phyloP scores from a whole-genome alignment of 371 early-diverging fungal genomes.

The Nematocida major region DNA sequence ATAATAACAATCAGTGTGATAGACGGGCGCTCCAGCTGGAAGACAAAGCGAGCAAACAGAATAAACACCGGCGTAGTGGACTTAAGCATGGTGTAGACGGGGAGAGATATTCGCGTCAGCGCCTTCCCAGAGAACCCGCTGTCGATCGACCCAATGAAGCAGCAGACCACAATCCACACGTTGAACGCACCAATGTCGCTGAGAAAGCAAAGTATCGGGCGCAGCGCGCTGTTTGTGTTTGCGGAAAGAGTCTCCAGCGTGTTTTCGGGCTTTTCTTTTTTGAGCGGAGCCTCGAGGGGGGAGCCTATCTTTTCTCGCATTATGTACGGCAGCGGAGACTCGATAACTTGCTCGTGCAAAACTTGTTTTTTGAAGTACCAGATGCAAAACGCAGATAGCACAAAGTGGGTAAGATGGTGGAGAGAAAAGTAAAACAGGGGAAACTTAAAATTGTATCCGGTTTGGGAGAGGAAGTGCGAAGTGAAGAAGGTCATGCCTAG shows the following conservation, averaged over 20 bases:
- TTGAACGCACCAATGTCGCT: conserved; percentile 36
- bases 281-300: not conserved
- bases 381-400: conserved; percentile 30
- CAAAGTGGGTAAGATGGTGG: conserved; percentile 61
- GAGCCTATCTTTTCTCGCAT: conserved; percentile 19
- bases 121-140: conserved; percentile 60
- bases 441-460: conserved; percentile 63
- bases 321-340: conserved; percentile 36
- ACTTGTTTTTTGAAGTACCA: conserved; percentile 23
- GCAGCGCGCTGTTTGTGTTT: not conserved
- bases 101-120: conserved; percentile 56
- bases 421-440: conserved; percentile 60
- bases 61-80: conserved; percentile 64
- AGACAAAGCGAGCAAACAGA: conserved; percentile 59
- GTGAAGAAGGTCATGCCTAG: conserved; percentile 60
- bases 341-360: not conserved
- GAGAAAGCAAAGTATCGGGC: conserved; percentile 4
- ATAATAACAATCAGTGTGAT: conserved; percentile 53
- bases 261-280: not conserved
- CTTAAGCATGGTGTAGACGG: conserved; percentile 65
- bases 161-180: conserved; percentile 53
- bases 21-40: conserved; percentile 60
- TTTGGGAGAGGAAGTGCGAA: conserved; percentile 55
- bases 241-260: not conserved
- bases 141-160: conserved; percentile 60